These are phyloP conservation scores for Aspergillus biplanus DNA, from an alignment of 495 filamentous ascomycete species.

Conservation along the genomic window DNA sequence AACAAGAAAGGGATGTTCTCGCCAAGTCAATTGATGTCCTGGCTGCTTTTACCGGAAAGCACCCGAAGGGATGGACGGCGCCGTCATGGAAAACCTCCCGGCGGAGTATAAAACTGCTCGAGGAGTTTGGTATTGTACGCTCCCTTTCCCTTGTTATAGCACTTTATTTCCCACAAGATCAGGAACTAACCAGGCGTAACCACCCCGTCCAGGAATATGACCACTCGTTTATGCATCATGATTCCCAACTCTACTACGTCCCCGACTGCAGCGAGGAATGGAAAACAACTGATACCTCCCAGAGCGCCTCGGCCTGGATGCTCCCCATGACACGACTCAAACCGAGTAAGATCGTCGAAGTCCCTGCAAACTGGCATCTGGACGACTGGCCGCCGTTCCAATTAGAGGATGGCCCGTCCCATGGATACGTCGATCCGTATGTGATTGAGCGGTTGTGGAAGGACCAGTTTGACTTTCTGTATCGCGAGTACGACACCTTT, in stretches of 20 bases:
- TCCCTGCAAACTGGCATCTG: conserved; percentile 60
- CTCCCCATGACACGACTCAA: conserved; percentile 46
- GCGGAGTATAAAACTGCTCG: conserved; percentile 51
- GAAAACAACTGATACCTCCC: conserved; percentile 53
- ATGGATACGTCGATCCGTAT: conserved; percentile 56
- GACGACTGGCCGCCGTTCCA: conserved; percentile 61
- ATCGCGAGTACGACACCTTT: background rate
- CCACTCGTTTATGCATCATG: conserved; percentile 57
- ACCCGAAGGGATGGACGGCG: conserved; percentile 55
- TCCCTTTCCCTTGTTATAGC: no score
- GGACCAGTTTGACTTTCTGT: conserved; percentile 38
- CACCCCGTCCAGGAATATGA: conserved; percentile 49
- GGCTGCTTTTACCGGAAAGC: conserved; percentile 47
- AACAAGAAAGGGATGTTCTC: conserved; percentile 57
- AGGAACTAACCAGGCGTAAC: no score
- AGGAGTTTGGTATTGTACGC: conserved; percentile 48
- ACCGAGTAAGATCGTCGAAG: conserved; percentile 49
- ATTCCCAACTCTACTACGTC: conserved; percentile 56
- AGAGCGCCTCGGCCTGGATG: conserved; percentile 61
- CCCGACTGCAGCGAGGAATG: conserved; percentile 47
- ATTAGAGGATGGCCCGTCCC: conserved; percentile 52
- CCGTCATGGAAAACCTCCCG: conserved; percentile 56
- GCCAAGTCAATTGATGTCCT: conserved; percentile 51
- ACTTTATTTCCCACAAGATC: no score
- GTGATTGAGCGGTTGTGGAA: conserved; percentile 59